Evolutionary conservation across 2,329 filamentous ascomycete genomes (phyloP), one percentile per base, ranked within the genome.

Genomic region (Geosmithia morbida): DNA sequence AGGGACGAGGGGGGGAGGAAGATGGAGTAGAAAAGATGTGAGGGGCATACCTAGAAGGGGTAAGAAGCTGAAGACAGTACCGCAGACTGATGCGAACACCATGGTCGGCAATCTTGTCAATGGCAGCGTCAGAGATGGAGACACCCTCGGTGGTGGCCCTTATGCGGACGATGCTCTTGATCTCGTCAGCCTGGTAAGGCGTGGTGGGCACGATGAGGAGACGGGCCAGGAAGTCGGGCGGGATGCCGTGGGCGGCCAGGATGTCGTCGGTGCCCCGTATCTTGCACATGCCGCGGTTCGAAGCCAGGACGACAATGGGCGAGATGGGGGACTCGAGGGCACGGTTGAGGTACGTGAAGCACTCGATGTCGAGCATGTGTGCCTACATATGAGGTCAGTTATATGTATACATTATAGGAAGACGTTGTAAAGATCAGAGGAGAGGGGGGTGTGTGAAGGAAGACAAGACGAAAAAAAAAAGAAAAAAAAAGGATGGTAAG

Each of bases 291-390:
- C 92, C 92, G 58, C 92, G 84, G 71, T 98, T 98, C 41, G 92
- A 97, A 50, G 92, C 92, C 51, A 98, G 82, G 55, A 98, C 92
- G 51, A 98, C 92, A 59, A 98, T 95, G 49, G 92, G 92, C 2
- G 90, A 90, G 59, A 98, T 94, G 54, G 82, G 79, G 48, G 87
- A 89, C 73, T 98, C 92, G 55, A 98, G 77, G n/a, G 92, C 92
- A 61, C 89, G 86, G 74, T 97, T 97, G 60, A 98, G 81, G 68
- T 96, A 98, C 55, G 92, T 97, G 70, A 97, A 98, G 72, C 89
- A 94, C 71, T 98, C 92, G 56, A 98, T 85, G 65, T 98, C 92
- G 57, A 98, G 87, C 92, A 98, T 98, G 71, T 98, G 90, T 51
- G 94, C 90, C 88, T 94, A 55, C 60, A 50, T 55, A 53, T 53